Percentiles rank a stretch among this genome's conserved stretches.
These are phyloP conservation scores for Tolypocladium guangdongense DNA, from an alignment of 2,329 filamentous ascomycete genomes.

Conservation along the genomic window DNA sequence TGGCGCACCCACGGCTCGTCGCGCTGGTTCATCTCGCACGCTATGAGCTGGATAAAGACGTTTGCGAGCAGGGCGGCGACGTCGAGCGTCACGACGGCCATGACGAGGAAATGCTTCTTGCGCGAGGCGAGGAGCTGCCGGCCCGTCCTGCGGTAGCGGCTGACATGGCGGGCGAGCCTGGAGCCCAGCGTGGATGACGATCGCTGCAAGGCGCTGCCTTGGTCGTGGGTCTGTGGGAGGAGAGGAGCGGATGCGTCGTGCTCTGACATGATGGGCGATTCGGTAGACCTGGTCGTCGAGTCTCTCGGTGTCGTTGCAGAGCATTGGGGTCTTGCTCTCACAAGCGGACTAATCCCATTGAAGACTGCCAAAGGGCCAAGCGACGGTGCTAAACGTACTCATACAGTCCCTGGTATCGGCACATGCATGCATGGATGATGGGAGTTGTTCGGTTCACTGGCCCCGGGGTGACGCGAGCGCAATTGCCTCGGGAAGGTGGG, in stretches of 20 bases:
- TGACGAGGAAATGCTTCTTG: slow-evolving; percentile 33
- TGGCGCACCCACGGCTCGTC: slow-evolving; percentile 29
- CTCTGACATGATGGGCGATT: neutral
- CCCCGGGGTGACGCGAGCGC: no score
- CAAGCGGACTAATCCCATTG: no score
- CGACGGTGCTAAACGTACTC: neutral
- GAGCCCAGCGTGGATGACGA: neutral
- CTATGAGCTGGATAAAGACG: slow-evolving; percentile 36
- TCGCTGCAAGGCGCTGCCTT: neutral
- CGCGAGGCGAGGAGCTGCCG: slow-evolving; percentile 21
- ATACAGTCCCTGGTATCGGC: neutral
- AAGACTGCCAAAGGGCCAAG: neutral
- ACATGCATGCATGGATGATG: neutral
- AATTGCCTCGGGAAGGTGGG: neutral
- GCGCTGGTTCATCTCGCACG: slow-evolving; percentile 31
- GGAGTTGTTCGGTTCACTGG: neutral
- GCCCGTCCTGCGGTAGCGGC: slow-evolving; percentile 3
- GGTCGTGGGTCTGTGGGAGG: neutral
- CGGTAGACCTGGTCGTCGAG: neutral
- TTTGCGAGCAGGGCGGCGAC: slow-evolving; percentile 33
- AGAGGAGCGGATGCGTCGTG: neutral
- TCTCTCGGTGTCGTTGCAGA: neutral
- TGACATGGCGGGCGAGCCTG: neutral
- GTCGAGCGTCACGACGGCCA: slow-evolving; percentile 33
- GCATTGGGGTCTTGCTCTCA: neutral